phyloP scores from a whole-genome alignment of 257 asterid genomes.

The Leonotis leonurus region DNA sequence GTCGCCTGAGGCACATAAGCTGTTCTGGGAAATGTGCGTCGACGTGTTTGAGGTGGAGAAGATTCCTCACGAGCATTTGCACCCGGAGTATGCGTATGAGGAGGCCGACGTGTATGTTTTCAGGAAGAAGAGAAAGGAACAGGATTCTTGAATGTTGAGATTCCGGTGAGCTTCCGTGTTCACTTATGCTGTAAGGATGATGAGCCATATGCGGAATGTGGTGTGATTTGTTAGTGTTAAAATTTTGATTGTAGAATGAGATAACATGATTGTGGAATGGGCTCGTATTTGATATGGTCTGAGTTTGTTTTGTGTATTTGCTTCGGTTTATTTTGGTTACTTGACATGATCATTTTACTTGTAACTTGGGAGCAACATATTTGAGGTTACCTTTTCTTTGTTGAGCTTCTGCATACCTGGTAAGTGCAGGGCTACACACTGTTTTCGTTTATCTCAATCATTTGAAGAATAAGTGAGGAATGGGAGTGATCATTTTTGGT shows the following conservation, averaged over 20 bases:
- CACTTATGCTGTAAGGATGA: neutral
- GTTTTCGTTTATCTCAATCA: neutral
- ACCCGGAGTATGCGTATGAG: conserved; percentile 78
- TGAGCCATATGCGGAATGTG: neutral
- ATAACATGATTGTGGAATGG: neutral
- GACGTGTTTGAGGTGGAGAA: conserved; percentile 57
- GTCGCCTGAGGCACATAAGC: conserved; percentile 76
- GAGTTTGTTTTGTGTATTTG: neutral
- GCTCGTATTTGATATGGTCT: neutral
- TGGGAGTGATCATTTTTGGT: neutral
- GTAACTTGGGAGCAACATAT: neutral
- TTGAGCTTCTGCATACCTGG: too few species aligned
- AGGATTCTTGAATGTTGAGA: conserved; percentile 10
- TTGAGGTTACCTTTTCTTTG: neutral
- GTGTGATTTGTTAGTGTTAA: neutral
- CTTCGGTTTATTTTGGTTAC: neutral
- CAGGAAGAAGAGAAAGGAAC: conserved; percentile 46
- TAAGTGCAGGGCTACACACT: too few species aligned
- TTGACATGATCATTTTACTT: neutral
- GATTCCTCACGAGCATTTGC: conserved; percentile 83
- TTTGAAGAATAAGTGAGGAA: neutral
- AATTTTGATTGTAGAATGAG: neutral
- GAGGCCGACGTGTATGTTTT: conserved; percentile 72
- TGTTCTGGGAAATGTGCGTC: conserved; percentile 65
- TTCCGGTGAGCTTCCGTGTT: conserved; percentile 8